Percentiles rank a stretch among this genome's conserved stretches.
These are phyloP conservation scores for Halophytophthora polymorphica DNA, from an alignment of 352 stramenopile genomes.

Conservation along the genomic window DNA sequence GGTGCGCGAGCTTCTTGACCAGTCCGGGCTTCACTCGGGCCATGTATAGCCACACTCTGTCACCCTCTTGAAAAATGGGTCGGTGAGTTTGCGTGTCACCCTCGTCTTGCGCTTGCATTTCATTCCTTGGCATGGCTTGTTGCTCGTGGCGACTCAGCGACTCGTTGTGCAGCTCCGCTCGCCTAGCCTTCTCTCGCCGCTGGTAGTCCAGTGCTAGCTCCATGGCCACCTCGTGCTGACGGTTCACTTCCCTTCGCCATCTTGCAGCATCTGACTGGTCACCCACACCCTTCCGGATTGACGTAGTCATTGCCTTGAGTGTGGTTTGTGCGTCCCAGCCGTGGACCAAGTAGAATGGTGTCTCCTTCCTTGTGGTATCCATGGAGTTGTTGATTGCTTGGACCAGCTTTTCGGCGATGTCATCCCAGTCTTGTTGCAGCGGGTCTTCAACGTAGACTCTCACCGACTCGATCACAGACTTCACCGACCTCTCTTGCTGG, in stretches of 20 bases:
- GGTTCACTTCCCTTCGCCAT: constrained; percentile 1
- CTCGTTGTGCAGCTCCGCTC: constrained; percentile 3
- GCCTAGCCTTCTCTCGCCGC: background rate
- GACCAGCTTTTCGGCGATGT: constrained; percentile 5
- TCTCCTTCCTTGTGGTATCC: background rate
- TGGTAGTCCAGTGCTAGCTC: constrained; percentile 6
- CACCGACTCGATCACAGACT: constrained; percentile 6
- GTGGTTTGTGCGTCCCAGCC: background rate
- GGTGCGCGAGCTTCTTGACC: constrained; percentile 1
- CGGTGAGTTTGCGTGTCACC: background rate
- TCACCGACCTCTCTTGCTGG: constrained; percentile 10
- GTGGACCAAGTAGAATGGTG: background rate
- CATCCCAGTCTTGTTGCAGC: constrained; percentile 8
- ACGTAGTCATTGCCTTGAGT: constrained; percentile 3
- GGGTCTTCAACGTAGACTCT: constrained; percentile 6
- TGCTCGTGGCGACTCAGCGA: background rate
- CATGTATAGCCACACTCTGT: constrained; percentile 8
- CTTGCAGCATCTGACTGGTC: background rate
- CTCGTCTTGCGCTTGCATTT: background rate
- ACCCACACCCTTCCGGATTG: background rate
- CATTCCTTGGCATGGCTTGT: background rate
- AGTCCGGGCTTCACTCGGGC: constrained; percentile 6
- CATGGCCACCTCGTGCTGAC: constrained; percentile 1
- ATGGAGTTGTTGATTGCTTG: background rate
- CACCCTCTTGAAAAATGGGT: background rate